These are phyloP conservation scores for Nitzschia sp. DNA, from an alignment of 108 stramenopile genomes.

Conservation along the genomic window DNA sequence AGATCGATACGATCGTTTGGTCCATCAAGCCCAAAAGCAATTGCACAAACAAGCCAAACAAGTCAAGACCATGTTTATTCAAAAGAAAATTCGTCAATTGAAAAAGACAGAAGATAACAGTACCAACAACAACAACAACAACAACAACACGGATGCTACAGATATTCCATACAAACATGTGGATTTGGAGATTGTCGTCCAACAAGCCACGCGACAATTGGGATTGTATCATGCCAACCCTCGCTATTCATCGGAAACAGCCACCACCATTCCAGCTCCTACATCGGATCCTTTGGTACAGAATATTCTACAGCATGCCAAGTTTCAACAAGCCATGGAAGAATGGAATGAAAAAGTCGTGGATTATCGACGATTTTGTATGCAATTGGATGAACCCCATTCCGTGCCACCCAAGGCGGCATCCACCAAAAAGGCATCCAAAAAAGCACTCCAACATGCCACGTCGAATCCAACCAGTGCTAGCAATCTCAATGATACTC, in stretches of 20 bases:
- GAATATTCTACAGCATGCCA: slow-evolving; percentile 61
- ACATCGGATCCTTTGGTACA: not conserved
- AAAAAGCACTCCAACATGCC: not conserved
- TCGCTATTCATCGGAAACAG: not conserved
- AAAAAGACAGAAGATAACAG: slow-evolving; percentile 29
- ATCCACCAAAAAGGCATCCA: slow-evolving; percentile 5
- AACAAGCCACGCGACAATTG: slow-evolving; percentile 52
- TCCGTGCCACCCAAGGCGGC: not conserved
- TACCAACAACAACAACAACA: slow-evolving; percentile 23
- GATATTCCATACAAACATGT: slow-evolving; percentile 34
- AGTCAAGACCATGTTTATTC: slow-evolving; percentile 60
- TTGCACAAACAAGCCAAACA: slow-evolving; percentile 62
- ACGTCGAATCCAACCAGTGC: not conserved
- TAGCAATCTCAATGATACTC: not conserved
- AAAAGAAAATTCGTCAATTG: slow-evolving; percentile 58
- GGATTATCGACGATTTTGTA: slow-evolving; percentile 63
- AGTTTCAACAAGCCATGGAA: slow-evolving; percentile 53
- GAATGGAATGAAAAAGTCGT: slow-evolving; percentile 69
- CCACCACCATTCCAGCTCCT: slow-evolving; percentile 7
- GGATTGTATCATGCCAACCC: slow-evolving; percentile 56
- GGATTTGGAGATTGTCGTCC: slow-evolving; percentile 44
- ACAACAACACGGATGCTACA: not conserved
- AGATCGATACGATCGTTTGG: slow-evolving; percentile 56
- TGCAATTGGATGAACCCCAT: slow-evolving; percentile 32
- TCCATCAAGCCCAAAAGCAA: slow-evolving; percentile 47